Conservation (phyloP, 2,329 filamentous ascomycete genomes). For the Raffaelea arxii region DNA sequence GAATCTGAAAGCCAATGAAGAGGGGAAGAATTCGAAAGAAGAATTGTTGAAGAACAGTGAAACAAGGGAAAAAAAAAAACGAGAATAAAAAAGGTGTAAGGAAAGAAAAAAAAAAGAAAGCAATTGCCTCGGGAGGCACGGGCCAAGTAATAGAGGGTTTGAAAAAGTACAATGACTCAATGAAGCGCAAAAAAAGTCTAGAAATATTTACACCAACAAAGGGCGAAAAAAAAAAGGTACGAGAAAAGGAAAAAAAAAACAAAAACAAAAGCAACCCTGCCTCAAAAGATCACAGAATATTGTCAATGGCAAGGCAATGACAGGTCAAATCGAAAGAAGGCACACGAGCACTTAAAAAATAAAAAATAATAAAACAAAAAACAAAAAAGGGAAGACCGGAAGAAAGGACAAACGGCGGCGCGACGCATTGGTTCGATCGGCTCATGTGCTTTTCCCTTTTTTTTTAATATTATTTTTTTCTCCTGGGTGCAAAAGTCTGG, state of each 20-base stretch:
- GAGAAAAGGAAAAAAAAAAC: too few relatives aligned
- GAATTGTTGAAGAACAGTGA: not conserved
- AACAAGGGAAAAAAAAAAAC: not conserved
- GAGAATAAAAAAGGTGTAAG: too few relatives aligned
- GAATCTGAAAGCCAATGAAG: not conserved
- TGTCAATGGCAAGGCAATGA: too few relatives aligned
- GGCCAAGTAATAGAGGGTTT: too few relatives aligned
- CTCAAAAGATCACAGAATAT: too few relatives aligned
- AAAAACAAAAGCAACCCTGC: too few relatives aligned
- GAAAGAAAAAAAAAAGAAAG: not conserved
- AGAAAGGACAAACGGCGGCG: not conserved
- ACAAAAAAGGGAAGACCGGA: not conserved
- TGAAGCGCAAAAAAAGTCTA: too few relatives aligned
- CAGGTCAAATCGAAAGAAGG: not conserved
- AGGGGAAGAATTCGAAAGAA: not conserved
- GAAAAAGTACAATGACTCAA: too few relatives aligned
- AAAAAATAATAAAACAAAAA: too few relatives aligned
- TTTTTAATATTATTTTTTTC: not conserved
- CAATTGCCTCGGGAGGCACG: too few relatives aligned
- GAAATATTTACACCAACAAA: too few relatives aligned
- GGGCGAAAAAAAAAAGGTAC: too few relatives aligned
- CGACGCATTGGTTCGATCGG: constrained; percentile 1
- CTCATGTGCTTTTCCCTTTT: constrained; percentile 2
- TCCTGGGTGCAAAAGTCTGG: constrained; percentile 1
- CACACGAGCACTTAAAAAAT: not conserved